Evolutionary conservation across 1,284 basidiomycete genomes (phyloP), one percentile per base, ranked within the genome.

Genomic region (Apiotrichum gracile): DNA sequence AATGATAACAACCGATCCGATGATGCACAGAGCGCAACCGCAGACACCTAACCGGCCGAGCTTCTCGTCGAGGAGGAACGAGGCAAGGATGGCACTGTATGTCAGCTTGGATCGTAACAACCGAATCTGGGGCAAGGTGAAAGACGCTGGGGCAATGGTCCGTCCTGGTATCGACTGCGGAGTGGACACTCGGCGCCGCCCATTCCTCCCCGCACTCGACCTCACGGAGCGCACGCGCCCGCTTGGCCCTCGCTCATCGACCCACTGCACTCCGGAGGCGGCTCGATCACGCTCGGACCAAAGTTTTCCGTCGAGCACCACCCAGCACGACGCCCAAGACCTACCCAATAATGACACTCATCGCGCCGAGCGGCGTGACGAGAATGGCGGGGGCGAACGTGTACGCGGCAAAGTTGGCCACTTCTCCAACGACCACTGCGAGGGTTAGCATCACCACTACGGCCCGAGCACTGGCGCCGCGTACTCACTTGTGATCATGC

Each of bases 351-450:
- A 99, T 83, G n/a, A 98, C 94, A 74, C 89, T 93, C 52, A 97
- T 81, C 13, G 94, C 93, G 53, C 94, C 94, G 14, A 98, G 79
- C 6, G 94, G 94, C 1, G 94, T 97, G 38, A 99, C 92, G 50
- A 99, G 80, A 66, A 97, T 96, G 61, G 94, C 91, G 52, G 94
- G 94, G 0, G 94, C 94, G 68, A 97, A 98, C 0, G 91, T 91
- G 74, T 98, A 98, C 5, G 96, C 96, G 8, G 94, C 91, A 76
- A 98, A 99, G 78, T 99, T 99, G 63, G 91, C 93, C 53, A 96
- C 93, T 96, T 37, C 13, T 50, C 44, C 22, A 17, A 10, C 21
- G 29, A 45, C 48, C 24, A 34, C 37, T 9, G 17, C 9, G n/a
- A 9, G 6, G 22, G 33, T 33, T 14, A 31, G 5, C 22, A 22